These are phyloP conservation scores for Neonectria punicea DNA, from an alignment of 2,329 filamentous ascomycete species.

Conservation along the genomic window DNA sequence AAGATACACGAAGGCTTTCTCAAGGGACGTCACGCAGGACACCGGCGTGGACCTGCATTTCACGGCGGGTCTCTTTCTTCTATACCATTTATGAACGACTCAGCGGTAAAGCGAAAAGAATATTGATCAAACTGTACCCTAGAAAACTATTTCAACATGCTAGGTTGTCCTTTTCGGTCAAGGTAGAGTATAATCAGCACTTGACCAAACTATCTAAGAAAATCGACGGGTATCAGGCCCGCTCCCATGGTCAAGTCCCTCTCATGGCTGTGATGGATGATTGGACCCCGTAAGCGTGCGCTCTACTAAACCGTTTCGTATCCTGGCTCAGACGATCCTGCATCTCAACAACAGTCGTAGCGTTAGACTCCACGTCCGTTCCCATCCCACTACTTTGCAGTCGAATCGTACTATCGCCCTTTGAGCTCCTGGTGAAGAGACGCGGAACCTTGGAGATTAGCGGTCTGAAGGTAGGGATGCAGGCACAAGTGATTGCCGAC, in stretches of 20 bases:
- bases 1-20: too few species aligned
- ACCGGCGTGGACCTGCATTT: too few species aligned
- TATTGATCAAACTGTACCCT: too few species aligned
- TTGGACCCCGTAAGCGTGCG: constrained; percentile 12
- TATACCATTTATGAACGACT: too few species aligned
- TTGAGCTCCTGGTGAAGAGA: rapidly evolving
- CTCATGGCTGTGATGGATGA: constrained; percentile 2
- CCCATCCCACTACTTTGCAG: not conserved
- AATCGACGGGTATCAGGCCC: too few species aligned
- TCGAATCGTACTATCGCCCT: not conserved
- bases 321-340: not conserved
- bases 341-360: not conserved
- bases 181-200: not conserved
- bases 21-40: too few species aligned
- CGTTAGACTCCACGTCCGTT: not conserved
- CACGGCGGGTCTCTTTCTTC: too few species aligned
- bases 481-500: constrained; percentile 29
- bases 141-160: too few species aligned
- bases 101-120: too few species aligned
- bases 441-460: not conserved
- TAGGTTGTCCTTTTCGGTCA: too few species aligned
- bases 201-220: not conserved
- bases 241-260: not conserved
- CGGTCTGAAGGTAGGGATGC: constrained; percentile 31
- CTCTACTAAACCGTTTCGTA: not conserved